phyloP scores from a whole-genome alignment of 225 moss, liverwort and hornwort genomes.

The Straminergon stramineum region DNA sequence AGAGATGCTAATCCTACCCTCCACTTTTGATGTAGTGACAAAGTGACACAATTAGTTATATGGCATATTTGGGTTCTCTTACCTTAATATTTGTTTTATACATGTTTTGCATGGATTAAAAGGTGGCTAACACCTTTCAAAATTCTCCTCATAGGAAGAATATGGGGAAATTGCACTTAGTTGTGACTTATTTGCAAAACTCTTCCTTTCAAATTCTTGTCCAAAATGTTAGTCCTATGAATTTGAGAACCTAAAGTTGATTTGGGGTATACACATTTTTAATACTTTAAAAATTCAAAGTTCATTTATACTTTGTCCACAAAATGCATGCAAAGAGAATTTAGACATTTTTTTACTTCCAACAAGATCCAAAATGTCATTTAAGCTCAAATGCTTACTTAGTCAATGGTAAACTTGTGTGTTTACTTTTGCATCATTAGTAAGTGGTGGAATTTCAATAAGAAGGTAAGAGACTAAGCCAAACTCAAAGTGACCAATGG shows the following conservation, averaged over 20 bases:
- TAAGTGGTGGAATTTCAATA: no score
- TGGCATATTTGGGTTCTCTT: no score
- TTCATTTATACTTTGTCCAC: rapidly evolving
- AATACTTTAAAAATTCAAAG: neutral
- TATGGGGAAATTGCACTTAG: neutral
- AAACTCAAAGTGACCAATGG: no score
- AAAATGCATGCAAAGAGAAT: neutral
- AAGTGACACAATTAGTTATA: neutral
- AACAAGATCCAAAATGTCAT: no score
- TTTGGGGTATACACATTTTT: neutral
- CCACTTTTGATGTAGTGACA: rapidly evolving
- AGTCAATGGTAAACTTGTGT: neutral
- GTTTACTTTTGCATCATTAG: no score
- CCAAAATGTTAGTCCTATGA: neutral
- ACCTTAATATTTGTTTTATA: no score
- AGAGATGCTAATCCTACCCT: rapidly evolving
- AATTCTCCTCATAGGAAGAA: rapidly evolving
- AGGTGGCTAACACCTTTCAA: neutral
- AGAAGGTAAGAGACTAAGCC: neutral
- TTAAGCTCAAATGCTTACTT: neutral
- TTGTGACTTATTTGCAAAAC: neutral
- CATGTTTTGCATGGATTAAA: neutral
- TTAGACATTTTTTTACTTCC: neutral
- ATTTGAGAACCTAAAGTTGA: neutral
- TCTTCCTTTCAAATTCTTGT: rapidly evolving